A percentile compares a stretch with the other conserved stretches of the same genome.
Conservation (phyloP, 352 stramenopile genomes). For the Thalassiosira hispida region DNA sequence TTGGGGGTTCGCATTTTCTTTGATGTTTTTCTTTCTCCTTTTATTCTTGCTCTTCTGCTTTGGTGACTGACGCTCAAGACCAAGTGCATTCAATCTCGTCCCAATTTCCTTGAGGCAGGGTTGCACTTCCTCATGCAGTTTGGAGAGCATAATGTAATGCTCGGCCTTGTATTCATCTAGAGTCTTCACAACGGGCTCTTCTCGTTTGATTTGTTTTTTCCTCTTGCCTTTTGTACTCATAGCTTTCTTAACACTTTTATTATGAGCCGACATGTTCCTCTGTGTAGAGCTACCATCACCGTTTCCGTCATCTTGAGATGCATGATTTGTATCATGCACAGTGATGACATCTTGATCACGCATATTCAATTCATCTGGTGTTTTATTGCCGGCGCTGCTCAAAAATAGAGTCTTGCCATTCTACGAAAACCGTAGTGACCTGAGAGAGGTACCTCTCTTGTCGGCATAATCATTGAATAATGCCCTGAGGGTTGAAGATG, state of each 20-base stretch:
- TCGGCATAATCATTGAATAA: conserved; percentile 40
- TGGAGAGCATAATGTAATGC: conserved; percentile 7
- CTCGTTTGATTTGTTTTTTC: neutral
- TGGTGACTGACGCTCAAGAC: neutral
- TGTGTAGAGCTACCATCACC: neutral
- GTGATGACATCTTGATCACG: conserved; percentile 19
- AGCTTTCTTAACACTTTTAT: conserved; percentile 4
- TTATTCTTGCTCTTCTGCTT: neutral
- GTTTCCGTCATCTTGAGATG: neutral
- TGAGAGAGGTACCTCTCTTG: conserved; percentile 20
- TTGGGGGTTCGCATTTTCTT: neutral
- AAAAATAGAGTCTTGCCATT: conserved; percentile 36
- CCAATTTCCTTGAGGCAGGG: conserved; percentile 1
- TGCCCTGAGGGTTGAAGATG: conserved; percentile 16
- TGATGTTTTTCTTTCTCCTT: neutral
- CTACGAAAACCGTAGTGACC: conserved; percentile 27
- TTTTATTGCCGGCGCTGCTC: conserved; percentile 27
- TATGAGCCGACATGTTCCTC: neutral
- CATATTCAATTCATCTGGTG: conserved; percentile 19
- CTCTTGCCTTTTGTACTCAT: neutral
- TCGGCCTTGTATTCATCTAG: conserved; percentile 9
- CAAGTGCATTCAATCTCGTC: neutral
- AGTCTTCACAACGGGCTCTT: neutral
- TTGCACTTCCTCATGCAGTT: conserved; percentile 5
- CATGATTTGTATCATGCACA: conserved; percentile 1